Evolutionary conservation across 306 rosid genomes (phyloP).

Genomic region (Cucurbita argyrosperma): DNA sequence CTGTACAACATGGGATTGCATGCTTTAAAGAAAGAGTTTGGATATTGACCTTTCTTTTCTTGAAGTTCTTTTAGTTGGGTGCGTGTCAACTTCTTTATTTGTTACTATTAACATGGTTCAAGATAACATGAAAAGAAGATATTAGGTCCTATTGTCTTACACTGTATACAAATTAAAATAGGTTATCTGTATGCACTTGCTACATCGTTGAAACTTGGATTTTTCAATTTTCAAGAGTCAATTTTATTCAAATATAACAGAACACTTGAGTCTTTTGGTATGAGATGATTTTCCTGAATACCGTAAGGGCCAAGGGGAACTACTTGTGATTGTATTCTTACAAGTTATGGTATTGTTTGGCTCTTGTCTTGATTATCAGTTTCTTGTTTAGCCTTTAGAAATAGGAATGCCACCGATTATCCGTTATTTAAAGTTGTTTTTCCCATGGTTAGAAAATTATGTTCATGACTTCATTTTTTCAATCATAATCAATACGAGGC

Average conservation of each 20-base stretch:
- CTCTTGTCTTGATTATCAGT: background rate
- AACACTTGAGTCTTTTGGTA: background rate
- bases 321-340: background rate
- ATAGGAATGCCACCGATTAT: background rate
- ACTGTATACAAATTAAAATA: background rate
- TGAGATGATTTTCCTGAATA: background rate
- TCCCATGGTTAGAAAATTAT: background rate
- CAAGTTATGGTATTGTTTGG: background rate
- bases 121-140: background rate
- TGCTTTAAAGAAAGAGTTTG: background rate
- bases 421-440: background rate
- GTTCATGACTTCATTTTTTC: background rate
- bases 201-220: background rate
- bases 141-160: background rate
- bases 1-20: background rate
- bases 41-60: background rate
- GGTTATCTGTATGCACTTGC: background rate
- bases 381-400: background rate
- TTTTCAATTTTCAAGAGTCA: background rate
- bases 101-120: background rate
- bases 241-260: background rate
- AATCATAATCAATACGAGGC: background rate
- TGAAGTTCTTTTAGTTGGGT: background rate
- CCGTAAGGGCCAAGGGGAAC: background rate
- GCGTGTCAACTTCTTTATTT: background rate